Percentiles rank a stretch among this genome's conserved stretches.
Evolutionary conservation across 768 basidiomycete genomes (phyloP).

Genomic region (Mrakia gelida): DNA sequence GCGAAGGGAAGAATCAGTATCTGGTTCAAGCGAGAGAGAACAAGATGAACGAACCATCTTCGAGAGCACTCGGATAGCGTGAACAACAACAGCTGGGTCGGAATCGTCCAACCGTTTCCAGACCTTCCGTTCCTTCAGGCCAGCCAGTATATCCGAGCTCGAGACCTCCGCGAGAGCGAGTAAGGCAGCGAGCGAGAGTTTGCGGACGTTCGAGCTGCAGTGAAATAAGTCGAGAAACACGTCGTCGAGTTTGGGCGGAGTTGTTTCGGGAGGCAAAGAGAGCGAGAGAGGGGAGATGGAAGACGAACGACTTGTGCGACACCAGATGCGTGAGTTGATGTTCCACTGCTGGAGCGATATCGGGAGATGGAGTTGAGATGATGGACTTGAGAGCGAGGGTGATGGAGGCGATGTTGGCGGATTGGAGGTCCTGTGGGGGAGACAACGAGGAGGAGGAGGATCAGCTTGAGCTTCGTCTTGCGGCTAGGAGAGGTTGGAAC

Average conservation of each 20-base stretch:
- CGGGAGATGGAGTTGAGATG: conserved; percentile 58
- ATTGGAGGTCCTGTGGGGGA: conserved; percentile 67
- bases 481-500: conserved; percentile 5
- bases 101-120: conserved; percentile 28
- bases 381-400: conserved; percentile 69
- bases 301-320: conserved; percentile 70
- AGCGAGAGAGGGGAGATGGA: conserved; percentile 36
- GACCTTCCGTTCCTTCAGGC: conserved; percentile 43
- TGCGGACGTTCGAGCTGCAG: conserved; percentile 56
- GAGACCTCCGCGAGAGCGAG: conserved; percentile 51
- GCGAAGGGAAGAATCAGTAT: no score
- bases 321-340: conserved; percentile 61
- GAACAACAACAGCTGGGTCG: background rate
- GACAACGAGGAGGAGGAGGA: background rate
- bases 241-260: background rate
- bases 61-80: conserved; percentile 4
- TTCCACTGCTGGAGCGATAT: conserved; percentile 72
- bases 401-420: conserved; percentile 54
- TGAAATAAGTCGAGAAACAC: background rate
- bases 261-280: background rate
- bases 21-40: no score
- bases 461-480: background rate
- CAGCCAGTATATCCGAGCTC: conserved; percentile 51
- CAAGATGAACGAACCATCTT: background rate
- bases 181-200: conserved; percentile 60